These are phyloP conservation scores for Xerocomellus chrysenteron DNA, from an alignment of 768 basidiomycete species.

Conservation along the genomic window DNA sequence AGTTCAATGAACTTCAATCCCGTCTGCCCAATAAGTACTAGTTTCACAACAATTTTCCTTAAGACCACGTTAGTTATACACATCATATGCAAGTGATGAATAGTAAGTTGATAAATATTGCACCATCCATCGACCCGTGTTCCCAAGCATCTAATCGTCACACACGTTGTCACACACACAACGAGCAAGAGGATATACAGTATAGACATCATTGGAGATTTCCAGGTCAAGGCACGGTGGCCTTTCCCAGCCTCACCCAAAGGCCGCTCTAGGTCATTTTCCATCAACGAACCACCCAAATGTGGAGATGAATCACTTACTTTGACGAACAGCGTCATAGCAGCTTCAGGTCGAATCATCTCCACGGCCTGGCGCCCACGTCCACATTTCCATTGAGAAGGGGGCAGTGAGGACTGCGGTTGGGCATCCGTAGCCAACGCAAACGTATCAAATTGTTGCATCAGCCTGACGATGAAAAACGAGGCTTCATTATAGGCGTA, in stretches of 20 bases:
- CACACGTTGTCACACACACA: not conserved
- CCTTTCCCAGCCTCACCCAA: constrained; percentile 51
- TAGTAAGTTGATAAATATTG: constrained; percentile 18
- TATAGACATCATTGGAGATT: not conserved
- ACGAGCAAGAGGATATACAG: not conserved
- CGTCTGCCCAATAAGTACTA: not conserved
- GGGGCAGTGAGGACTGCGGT: constrained; percentile 61
- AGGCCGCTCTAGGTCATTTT: constrained; percentile 47
- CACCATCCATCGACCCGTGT: not conserved
- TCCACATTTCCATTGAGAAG: constrained; percentile 48
- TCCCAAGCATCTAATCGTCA: not conserved
- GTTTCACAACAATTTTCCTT: not conserved
- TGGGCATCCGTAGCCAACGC: constrained; percentile 60
- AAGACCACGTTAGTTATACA: constrained; percentile 5
- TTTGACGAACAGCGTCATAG: constrained; percentile 66
- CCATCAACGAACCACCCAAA: constrained; percentile 3
- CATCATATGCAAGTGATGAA: constrained; percentile 3
- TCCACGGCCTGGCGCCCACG: constrained; percentile 53
- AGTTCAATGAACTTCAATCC: too few species aligned
- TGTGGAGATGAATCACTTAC: constrained; percentile 36
- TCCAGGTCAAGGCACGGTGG: constrained; percentile 10
- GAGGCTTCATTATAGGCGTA: constrained; percentile 77
- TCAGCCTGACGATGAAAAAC: constrained; percentile 65
- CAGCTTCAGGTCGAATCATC: constrained; percentile 59
- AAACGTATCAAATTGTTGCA: constrained; percentile 64